Conservation (phyloP, 257 asterid species). For the Anisodus tanguticus region DNA sequence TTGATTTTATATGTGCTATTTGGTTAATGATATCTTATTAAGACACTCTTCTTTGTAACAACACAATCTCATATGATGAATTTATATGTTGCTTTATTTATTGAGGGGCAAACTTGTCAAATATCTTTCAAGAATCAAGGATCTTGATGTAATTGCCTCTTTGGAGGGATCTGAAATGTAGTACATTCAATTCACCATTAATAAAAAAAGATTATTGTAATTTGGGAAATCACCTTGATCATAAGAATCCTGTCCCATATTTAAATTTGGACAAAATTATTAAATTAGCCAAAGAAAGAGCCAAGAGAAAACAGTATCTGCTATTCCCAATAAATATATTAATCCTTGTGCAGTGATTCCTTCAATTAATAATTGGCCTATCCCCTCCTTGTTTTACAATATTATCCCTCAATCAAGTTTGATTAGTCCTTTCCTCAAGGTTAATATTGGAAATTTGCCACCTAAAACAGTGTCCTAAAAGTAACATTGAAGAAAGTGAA, state of each 20-base stretch:
- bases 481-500: conserved; percentile 48
- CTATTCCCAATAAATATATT: conserved; percentile 47
- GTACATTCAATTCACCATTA: conserved; percentile 26
- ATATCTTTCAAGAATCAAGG: neutral
- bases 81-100: neutral
- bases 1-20: no score
- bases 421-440: conserved; percentile 32
- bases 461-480: conserved; percentile 44
- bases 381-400: conserved; percentile 10
- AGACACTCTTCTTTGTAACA: neutral
- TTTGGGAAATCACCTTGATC: conserved; percentile 30
- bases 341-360: conserved; percentile 47
- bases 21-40: no score
- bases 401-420: conserved; percentile 37
- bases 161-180: conserved; percentile 28
- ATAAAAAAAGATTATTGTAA: conserved; percentile 24
- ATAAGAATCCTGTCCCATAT: conserved; percentile 29
- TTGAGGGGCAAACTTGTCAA: neutral
- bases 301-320: conserved; percentile 31
- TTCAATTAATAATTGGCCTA: conserved; percentile 37
- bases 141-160: neutral
- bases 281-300: conserved; percentile 26
- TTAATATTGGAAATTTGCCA: conserved; percentile 34
- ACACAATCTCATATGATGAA: neutral
- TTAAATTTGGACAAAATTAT: neutral